These are phyloP conservation scores for Mycena capillaripes DNA, from an alignment of 768 basidiomycete genomes.

Conservation along the genomic window DNA sequence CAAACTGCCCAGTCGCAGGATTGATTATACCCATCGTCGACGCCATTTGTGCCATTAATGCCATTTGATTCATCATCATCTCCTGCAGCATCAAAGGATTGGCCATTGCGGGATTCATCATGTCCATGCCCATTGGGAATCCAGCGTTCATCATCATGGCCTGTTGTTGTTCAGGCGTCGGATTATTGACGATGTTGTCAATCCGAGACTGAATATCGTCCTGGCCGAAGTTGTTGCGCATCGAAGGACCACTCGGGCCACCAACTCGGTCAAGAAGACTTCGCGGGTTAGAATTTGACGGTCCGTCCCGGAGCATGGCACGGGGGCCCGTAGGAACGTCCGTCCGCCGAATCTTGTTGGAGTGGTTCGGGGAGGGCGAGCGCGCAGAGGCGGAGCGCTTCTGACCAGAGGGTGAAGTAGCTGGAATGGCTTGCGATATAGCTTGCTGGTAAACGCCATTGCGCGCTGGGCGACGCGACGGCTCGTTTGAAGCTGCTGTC, in stretches of 20 bases:
- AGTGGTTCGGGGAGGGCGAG: conserved; percentile 75
- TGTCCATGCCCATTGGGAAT: conserved; percentile 70
- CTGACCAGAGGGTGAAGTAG: conserved; percentile 63
- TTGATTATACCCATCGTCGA: conserved; percentile 85
- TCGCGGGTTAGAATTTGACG: conserved; percentile 48
- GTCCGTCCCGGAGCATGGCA: conserved; percentile 75
- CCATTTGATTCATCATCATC: conserved; percentile 94
- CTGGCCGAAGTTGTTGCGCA: conserved; percentile 55
- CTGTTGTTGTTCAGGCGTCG: conserved; percentile 59
- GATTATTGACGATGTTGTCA: conserved; percentile 78
- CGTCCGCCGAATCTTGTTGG: conserved; percentile 79
- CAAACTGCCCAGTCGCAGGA: conserved; percentile 69
- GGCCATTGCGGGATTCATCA: conserved; percentile 68
- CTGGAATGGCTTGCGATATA: conserved; percentile 72
- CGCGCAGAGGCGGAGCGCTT: conserved; percentile 78
- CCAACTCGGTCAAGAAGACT: conserved; percentile 90
- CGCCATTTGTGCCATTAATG: conserved; percentile 94
- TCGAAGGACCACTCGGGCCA: conserved; percentile 57
- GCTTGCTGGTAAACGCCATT: conserved; percentile 81
- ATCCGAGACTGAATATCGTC: conserved; percentile 87
- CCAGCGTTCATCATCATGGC: conserved; percentile 69
- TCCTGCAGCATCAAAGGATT: conserved; percentile 87
- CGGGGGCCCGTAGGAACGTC: conserved; percentile 90
- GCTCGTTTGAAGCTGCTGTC: conserved; percentile 37
- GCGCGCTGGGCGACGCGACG: conserved; percentile 60